Conservation (phyloP, 306 rosid genomes). For the Malus orientalis region DNA sequence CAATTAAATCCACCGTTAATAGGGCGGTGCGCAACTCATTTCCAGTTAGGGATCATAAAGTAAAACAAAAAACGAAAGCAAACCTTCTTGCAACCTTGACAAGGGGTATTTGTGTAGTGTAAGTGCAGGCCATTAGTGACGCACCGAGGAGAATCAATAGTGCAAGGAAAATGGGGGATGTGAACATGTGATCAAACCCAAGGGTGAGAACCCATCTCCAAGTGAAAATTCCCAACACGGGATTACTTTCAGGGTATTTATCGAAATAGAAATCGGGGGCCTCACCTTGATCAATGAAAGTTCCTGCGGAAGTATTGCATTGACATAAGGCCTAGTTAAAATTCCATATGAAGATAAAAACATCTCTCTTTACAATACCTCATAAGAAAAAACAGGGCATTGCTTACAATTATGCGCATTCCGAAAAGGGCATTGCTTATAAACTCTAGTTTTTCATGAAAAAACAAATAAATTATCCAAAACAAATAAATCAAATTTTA, state of each 20-base stretch:
- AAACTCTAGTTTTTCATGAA: not conserved
- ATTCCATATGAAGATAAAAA: not conserved
- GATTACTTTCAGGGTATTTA: conserved; percentile 73
- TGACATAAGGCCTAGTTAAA: conserved; percentile 12
- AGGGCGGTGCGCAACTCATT: conserved; percentile 1
- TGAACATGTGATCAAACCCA: conserved; percentile 92
- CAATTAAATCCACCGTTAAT: conserved; percentile 14
- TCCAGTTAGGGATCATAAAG: not conserved
- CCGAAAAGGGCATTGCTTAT: not conserved
- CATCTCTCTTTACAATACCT: not conserved
- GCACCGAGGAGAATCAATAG: conserved; percentile 66
- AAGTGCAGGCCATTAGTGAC: conserved; percentile 93
- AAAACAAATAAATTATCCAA: not conserved
- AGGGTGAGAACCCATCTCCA: conserved; percentile 95
- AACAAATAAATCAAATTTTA: not conserved
- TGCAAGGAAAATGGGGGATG: conserved; percentile 70
- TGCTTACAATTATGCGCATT: not conserved
- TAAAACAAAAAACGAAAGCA: conserved; percentile 6
- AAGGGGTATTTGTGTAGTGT: conserved; percentile 89
- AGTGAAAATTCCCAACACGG: conserved; percentile 73
- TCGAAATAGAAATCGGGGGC: conserved; percentile 70
- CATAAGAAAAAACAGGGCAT: not conserved
- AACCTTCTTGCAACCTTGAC: conserved; percentile 91
- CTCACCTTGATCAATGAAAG: conserved; percentile 87
- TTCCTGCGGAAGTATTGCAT: conserved; percentile 44